A percentile compares a stretch with the other conserved stretches of the same genome.
These are phyloP conservation scores for Candida cerambycidarum DNA, from an alignment of 805 yeast genomes.

Conservation along the genomic window DNA sequence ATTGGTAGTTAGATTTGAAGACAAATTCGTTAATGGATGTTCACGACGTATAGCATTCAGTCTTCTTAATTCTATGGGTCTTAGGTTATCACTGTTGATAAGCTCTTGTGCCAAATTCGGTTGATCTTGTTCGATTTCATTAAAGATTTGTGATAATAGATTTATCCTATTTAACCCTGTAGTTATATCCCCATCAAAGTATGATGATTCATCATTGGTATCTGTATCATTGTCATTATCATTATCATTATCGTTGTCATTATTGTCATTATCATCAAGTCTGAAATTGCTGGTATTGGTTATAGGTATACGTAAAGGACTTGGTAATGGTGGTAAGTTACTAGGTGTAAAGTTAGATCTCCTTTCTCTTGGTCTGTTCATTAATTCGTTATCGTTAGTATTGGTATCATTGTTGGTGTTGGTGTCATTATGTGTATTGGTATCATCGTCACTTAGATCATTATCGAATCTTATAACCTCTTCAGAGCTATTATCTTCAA, in stretches of 20 bases:
- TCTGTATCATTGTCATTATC: conserved; percentile 17
- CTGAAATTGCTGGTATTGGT: background rate
- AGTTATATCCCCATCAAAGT: conserved; percentile 5
- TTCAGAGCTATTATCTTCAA: background rate
- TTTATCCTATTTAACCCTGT: conserved; percentile 9
- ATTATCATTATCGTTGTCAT: conserved; percentile 19
- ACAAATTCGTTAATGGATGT: background rate
- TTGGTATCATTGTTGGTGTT: conserved; percentile 14
- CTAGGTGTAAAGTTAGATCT: too few relatives aligned
- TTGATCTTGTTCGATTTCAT: conserved; percentile 4
- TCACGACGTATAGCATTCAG: conserved; percentile 10
- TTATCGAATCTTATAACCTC: background rate
- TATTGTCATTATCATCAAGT: conserved; percentile 11
- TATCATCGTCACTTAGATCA: conserved; percentile 3
- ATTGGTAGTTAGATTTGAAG: too few relatives aligned
- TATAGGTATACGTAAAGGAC: background rate
- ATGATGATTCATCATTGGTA: conserved; percentile 13
- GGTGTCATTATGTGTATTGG: conserved; percentile 18
- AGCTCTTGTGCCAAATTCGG: background rate
- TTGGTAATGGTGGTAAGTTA: background rate
- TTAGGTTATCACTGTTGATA: background rate
- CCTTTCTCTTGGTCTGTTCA: background rate
- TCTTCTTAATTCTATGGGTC: conserved; percentile 6
- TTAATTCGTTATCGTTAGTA: conserved; percentile 1
- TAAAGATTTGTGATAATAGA: conserved; percentile 8